Conservation (phyloP, 1,139 yeast species). For the Pichia sp. region DNA sequence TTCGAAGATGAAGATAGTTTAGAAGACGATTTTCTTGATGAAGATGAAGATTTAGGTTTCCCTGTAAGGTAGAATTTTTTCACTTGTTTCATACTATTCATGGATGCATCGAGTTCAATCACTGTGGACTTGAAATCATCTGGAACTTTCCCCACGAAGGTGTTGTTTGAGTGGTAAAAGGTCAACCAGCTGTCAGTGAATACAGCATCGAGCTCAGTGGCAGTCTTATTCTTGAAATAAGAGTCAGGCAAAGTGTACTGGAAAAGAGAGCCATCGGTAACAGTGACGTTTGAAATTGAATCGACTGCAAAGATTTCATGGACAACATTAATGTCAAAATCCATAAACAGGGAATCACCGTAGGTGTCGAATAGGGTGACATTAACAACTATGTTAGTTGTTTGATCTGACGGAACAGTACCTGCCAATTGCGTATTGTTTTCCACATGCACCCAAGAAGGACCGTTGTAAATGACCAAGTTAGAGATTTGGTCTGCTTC, state of each 20-base stretch:
- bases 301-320: constrained; percentile 52
- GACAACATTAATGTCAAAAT: constrained; percentile 46
- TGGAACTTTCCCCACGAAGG: constrained; percentile 70
- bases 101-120: constrained; percentile 52
- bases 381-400: constrained; percentile 41
- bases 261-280: constrained; percentile 59
- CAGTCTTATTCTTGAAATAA: constrained; percentile 49
- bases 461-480: constrained; percentile 46
- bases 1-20: constrained; percentile 2
- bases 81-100: constrained; percentile 38
- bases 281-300: constrained; percentile 55
- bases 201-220: constrained; percentile 47
- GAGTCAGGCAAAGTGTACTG: constrained; percentile 49
- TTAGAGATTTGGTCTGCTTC: constrained; percentile 49
- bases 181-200: constrained; percentile 59
- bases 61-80: constrained; percentile 49
- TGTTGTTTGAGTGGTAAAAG: constrained; percentile 54
- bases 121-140: constrained; percentile 44
- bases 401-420: constrained; percentile 47
- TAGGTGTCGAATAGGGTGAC: constrained; percentile 58
- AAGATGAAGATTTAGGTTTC: constrained; percentile 19
- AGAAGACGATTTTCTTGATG: neutral
- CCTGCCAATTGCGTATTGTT: constrained; percentile 50
- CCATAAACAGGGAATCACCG: constrained; percentile 60
- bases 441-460: constrained; percentile 56